Evolutionary conservation across 306 rosid species (phyloP), one percentile per base, ranked within the genome.

Genomic region (Casuarina cunninghamiana): DNA sequence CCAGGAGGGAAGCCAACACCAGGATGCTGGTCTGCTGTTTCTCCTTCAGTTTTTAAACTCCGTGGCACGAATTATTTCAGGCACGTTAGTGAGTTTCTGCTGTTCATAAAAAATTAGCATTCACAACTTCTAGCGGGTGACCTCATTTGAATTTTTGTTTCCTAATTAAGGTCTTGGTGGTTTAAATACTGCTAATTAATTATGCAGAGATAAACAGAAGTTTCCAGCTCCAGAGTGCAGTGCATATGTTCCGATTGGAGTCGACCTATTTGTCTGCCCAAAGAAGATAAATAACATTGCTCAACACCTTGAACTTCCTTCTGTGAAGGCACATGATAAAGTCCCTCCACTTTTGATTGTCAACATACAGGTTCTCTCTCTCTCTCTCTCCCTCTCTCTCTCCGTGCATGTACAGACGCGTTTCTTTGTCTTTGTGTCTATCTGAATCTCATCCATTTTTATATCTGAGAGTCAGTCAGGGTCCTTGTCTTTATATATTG

Each of bases 181-280:
- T 19, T 60, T 77, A 49, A 71, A 69, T 76, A 72, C 73, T 42
- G 54, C 81, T 57, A 35, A 53, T 78, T 42, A 41, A 53, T 54
- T 75, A 62, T 86, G 83, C 85, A 93, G 98, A 51, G 90, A 92
- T 83, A 92, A 87, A 79, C 90, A 82, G 61, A 94, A 94, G 84
- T 41, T 75, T 76, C 88, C 93, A 43, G 98, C 98, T 72, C 77
- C 91, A 70, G 75, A 70, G 10, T 66, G 2, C 71, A 83, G 93
- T 60, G 85, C 98, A n/a, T 94, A 94, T 39, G 73, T 74, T 57
- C 98, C 98, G 51, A 83, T 94, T n/a, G 97, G 98, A 43, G 92
- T 88, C 17, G 98, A 94, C 84, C 79, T 94, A 80, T 94, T 90
- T 81, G 65, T 72, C 71, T 80, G 90, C 77, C 84, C 93, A 19